Conservation (phyloP, 169 alveolate species). For the Plasmodium yoelii region DNA sequence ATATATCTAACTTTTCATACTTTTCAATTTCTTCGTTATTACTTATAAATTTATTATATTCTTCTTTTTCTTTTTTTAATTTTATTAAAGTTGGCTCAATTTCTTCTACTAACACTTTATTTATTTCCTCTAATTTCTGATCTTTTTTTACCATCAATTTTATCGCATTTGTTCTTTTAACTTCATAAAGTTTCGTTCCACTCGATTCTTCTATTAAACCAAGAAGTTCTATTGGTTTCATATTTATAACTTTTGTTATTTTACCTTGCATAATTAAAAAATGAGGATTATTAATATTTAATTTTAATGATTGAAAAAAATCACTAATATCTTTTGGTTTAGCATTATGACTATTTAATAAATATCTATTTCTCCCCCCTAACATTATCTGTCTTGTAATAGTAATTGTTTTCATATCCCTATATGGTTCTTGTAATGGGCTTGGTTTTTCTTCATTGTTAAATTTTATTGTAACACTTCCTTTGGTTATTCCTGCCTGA, state of each 20-base stretch:
- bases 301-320: constrained; percentile 94
- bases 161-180: constrained; percentile 94
- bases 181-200: constrained; percentile 97
- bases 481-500: constrained; percentile 98
- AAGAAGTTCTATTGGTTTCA: constrained; percentile 97
- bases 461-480: constrained; percentile 97
- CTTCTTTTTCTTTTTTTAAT: constrained; percentile 89
- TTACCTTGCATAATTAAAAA: constrained; percentile 98
- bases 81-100: constrained; percentile 92
- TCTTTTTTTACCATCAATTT: constrained; percentile 93
- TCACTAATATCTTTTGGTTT: constrained; percentile 94
- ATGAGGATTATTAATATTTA: constrained; percentile 98
- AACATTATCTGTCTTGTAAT: constrained; percentile 94
- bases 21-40: constrained; percentile 81
- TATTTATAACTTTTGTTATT: constrained; percentile 97
- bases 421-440: constrained; percentile 89
- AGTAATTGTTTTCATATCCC: constrained; percentile 89
- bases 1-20: constrained; percentile 78
- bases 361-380: constrained; percentile 96
- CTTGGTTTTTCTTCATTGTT: constrained; percentile 91
- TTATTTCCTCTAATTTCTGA: constrained; percentile 92
- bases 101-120: constrained; percentile 91
- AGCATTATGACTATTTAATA: constrained; percentile 95
- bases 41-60: constrained; percentile 80
- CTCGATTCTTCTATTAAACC: constrained; percentile 98